Conservation (phyloP, 1,284 basidiomycete genomes). For the Gymnopus androsaceus region DNA sequence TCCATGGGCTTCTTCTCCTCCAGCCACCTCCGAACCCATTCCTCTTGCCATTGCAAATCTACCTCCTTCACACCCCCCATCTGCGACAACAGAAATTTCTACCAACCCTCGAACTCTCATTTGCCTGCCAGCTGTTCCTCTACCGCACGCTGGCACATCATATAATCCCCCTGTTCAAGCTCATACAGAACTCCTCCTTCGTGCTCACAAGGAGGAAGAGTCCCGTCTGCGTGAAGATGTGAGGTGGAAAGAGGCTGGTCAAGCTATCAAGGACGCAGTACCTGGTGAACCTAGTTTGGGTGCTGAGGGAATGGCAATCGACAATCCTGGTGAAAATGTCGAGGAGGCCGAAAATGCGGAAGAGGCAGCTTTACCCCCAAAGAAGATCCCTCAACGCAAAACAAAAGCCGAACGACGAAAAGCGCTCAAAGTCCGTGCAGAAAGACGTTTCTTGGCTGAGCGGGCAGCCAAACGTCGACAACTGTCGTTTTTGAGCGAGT, state of each 20-base stretch:
- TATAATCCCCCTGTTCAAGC: conserved; percentile 87
- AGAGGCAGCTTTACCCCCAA: conserved; percentile 31
- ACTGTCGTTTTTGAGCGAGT: conserved; percentile 51
- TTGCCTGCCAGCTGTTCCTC: conserved; percentile 62
- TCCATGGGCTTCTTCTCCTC: conserved; percentile 53
- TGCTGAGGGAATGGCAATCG: conserved; percentile 55
- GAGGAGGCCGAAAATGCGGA: conserved; percentile 35
- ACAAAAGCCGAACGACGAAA: conserved; percentile 73
- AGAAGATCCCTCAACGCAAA: conserved; percentile 63
- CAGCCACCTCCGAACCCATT: background rate
- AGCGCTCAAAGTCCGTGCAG: conserved; percentile 57
- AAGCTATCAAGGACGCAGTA: conserved; percentile 12
- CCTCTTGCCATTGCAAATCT: conserved; percentile 4
- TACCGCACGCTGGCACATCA: conserved; percentile 87
- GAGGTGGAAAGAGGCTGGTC: conserved; percentile 42
- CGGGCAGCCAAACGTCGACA: conserved; percentile 60
- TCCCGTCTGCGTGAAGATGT: conserved; percentile 56
- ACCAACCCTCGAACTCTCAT: conserved; percentile 54
- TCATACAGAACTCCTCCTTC: conserved; percentile 74
- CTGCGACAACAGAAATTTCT: conserved; percentile 47
- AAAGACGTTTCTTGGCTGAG: conserved; percentile 55
- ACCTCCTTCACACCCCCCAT: conserved; percentile 9
- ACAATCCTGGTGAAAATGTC: conserved; percentile 42
- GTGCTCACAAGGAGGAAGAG: conserved; percentile 64
- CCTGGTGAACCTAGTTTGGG: conserved; percentile 34